Percentiles rank a stretch among this genome's conserved stretches.
Conservation (phyloP, 352 stramenopile genomes). For the Vaucheria bursata region DNA sequence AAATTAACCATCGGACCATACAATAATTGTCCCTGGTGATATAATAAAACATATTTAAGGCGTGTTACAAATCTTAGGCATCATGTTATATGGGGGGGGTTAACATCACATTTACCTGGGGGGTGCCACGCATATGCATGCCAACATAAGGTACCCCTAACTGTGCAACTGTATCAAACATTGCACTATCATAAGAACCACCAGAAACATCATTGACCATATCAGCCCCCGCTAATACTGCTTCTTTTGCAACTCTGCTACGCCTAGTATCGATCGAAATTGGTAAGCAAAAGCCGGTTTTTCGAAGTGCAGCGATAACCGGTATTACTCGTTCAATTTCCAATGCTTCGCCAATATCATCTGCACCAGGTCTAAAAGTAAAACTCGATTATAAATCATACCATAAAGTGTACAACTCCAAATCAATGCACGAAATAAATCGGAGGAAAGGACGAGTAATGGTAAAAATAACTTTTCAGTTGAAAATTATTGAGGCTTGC, state of each 20-base stretch:
- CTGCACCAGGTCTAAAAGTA: constrained; percentile 73
- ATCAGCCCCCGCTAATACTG: constrained; percentile 81
- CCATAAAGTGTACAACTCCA: no score
- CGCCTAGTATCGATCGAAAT: constrained; percentile 96
- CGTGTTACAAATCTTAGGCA: no score
- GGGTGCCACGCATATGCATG: constrained; percentile 95
- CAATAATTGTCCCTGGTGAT: no score
- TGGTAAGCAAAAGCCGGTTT: constrained; percentile 52
- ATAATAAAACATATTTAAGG: no score
- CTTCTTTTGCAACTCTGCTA: constrained; percentile 69
- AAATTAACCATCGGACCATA: no score
- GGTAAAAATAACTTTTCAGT: no score
- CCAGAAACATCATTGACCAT: constrained; percentile 96
- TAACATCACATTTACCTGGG: constrained; percentile 5
- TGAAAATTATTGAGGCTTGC: no score
- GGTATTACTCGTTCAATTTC: constrained; percentile 82
- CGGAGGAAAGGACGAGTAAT: no score
- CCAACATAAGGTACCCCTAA: constrained; percentile 75
- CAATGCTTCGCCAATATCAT: constrained; percentile 68
- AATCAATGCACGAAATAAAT: no score
- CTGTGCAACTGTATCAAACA: constrained; percentile 72
- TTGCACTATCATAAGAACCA: constrained; percentile 75
- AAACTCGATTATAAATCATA: no score
- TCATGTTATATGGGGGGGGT: not conserved
- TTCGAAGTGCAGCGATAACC: constrained; percentile 78